Percentiles rank a stretch among this genome's conserved stretches.
phyloP scores from a whole-genome alignment of 2,329 filamentous ascomycete genomes.

The Akanthomyces dipterigenus region DNA sequence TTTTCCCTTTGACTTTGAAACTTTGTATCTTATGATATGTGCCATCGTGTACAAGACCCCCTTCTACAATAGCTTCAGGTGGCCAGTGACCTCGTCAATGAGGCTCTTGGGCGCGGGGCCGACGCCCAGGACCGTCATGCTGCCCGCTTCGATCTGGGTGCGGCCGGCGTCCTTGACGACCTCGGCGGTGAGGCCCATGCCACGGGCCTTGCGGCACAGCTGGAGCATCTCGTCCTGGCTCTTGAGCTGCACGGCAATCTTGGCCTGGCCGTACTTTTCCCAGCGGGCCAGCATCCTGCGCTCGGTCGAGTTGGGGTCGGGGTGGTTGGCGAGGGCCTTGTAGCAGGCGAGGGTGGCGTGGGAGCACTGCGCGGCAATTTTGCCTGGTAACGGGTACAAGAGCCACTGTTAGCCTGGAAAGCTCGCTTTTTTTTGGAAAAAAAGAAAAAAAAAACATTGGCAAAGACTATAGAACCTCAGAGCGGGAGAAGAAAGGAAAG shows the following conservation, averaged over 20 bases:
- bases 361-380: constrained; percentile 91
- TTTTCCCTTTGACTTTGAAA: background rate
- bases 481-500: background rate
- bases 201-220: constrained; percentile 71
- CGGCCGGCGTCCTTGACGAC: constrained; percentile 93
- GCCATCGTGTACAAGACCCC: background rate
- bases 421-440: too few species aligned
- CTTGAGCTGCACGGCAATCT: constrained; percentile 87
- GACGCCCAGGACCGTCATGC: constrained; percentile 83
- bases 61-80: constrained; percentile 72
- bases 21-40: background rate
- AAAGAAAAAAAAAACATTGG: too few species aligned
- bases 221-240: constrained; percentile 74
- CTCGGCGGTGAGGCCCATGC: constrained; percentile 78
- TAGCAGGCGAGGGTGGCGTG: constrained; percentile 98
- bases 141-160: constrained; percentile 92
- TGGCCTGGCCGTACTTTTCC: constrained; percentile 82
- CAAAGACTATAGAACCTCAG: too few species aligned
- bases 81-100: constrained; percentile 78
- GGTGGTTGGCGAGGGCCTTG: constrained; percentile 62
- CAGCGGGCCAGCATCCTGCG: constrained; percentile 69
- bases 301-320: constrained; percentile 46
- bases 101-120: constrained; percentile 76
- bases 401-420: background rate
- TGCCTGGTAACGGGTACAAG: constrained; percentile 54